These are phyloP conservation scores for Solanum hybrid DNA, from an alignment of 305 asterid genomes.

Conservation along the genomic window DNA sequence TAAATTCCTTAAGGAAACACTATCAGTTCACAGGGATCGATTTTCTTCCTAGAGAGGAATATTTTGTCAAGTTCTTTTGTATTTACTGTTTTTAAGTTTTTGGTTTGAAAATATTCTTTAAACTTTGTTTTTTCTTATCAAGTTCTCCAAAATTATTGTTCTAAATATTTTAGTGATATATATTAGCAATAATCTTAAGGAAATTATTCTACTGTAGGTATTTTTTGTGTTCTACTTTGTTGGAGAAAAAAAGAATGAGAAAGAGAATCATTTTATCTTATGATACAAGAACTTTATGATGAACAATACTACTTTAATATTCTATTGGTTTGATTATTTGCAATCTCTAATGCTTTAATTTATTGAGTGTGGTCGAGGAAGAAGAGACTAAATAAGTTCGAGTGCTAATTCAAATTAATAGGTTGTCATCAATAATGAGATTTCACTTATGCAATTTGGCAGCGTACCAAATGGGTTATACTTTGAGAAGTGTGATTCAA, in stretches of 20 bases:
- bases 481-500: background rate
- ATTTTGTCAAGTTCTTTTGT: background rate
- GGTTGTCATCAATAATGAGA: background rate
- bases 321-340: background rate
- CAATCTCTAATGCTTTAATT: background rate
- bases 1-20: background rate
- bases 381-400: background rate
- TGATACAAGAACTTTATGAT: background rate
- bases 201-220: background rate
- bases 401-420: no score
- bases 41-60: no score
- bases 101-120: background rate
- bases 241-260: background rate
- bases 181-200: background rate
- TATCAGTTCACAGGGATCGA: background rate
- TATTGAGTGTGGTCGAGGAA: background rate
- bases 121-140: no score
- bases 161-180: no score
- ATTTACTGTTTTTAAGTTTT: no score
- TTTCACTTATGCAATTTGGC: no score
- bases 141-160: background rate
- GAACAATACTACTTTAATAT: background rate
- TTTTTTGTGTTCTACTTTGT: background rate
- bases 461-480: no score
- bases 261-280: background rate